Conservation (phyloP, 495 filamentous ascomycete species). For the Neurospora sp. region DNA sequence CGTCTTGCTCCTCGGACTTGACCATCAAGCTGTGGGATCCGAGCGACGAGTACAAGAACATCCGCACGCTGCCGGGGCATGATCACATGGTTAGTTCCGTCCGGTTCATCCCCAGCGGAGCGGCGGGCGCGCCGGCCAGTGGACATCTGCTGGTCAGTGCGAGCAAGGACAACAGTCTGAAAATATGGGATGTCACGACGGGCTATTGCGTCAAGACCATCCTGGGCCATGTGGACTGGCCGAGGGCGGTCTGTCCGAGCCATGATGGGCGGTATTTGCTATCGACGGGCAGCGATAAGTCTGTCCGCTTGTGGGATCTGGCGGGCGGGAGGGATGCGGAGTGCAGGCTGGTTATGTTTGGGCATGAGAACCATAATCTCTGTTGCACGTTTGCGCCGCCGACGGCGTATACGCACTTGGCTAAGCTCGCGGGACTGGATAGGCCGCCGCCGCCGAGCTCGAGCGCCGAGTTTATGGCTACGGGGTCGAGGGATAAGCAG, state of each 20-base stretch:
- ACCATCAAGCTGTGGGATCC: constrained; percentile 95
- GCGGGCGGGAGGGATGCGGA: constrained; percentile 48
- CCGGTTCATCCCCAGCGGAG: constrained; percentile 72
- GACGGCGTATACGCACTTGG: constrained; percentile 59
- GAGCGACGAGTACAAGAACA: constrained; percentile 86
- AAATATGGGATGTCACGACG: constrained; percentile 83
- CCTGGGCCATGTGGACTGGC: constrained; percentile 68
- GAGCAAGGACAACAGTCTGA: constrained; percentile 64
- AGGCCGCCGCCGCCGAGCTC: constrained; percentile 53
- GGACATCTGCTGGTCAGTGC: constrained; percentile 72
- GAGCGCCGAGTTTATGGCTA: constrained; percentile 78
- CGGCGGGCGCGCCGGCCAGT: constrained; percentile 41
- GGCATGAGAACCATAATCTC: constrained; percentile 59
- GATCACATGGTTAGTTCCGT: constrained; percentile 79
- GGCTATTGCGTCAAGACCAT: constrained; percentile 82
- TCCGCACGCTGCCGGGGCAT: constrained; percentile 79
- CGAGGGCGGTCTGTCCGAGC: constrained; percentile 67
- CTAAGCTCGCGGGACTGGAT: constrained; percentile 67
- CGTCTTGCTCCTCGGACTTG: constrained; percentile 73
- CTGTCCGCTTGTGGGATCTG: constrained; percentile 74
- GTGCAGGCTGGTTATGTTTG: constrained; percentile 64
- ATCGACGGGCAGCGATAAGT: constrained; percentile 67
- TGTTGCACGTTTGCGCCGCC: constrained; percentile 80
- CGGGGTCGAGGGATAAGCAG: constrained; percentile 76
- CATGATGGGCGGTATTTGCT: constrained; percentile 72